phyloP scores from a whole-genome alignment of 768 basidiomycete genomes.

The Botryobasidium botryosum region DNA sequence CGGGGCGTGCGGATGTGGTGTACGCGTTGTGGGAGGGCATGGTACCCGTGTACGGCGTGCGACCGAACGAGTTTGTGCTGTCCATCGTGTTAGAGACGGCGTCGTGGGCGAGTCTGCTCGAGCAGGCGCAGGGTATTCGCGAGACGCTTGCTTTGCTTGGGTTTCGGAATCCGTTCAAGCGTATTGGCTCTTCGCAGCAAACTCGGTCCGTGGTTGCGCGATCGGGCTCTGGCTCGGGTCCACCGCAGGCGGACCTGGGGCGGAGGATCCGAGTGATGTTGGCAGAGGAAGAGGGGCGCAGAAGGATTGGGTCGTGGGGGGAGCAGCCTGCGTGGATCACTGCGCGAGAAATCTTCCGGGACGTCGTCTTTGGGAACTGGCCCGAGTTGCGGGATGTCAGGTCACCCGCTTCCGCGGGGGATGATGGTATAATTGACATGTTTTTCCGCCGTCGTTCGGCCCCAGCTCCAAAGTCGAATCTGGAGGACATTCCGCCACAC shows the following conservation, averaged over 20 bases:
- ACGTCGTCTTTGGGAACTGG: constrained; percentile 42
- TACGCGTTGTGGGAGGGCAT: constrained; percentile 58
- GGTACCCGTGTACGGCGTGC: constrained; percentile 35
- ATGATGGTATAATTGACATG: constrained; percentile 16
- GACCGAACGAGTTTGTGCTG: neutral
- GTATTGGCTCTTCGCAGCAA: neutral
- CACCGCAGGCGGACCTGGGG: neutral
- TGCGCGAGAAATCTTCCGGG: constrained; percentile 35
- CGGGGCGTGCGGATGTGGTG: constrained; percentile 42
- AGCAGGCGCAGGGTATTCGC: neutral
- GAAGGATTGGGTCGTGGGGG: constrained; percentile 33
- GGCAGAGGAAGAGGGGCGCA: too few species aligned
- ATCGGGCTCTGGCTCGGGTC: neutral
- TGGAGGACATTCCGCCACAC: neutral
- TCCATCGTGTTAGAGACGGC: neutral
- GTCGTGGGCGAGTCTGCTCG: neutral
- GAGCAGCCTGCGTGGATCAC: constrained; percentile 29
- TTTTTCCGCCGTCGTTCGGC: constrained; percentile 4
- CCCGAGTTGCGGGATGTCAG: constrained; percentile 21
- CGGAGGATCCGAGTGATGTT: too few species aligned
- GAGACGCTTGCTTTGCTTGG: neutral
- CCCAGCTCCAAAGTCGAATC: neutral
- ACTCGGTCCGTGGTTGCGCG: too few species aligned
- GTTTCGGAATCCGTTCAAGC: neutral
- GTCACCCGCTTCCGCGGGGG: constrained; percentile 24